phyloP scores from a whole-genome alignment of 306 rosid genomes.

The Vicia sativa region DNA sequence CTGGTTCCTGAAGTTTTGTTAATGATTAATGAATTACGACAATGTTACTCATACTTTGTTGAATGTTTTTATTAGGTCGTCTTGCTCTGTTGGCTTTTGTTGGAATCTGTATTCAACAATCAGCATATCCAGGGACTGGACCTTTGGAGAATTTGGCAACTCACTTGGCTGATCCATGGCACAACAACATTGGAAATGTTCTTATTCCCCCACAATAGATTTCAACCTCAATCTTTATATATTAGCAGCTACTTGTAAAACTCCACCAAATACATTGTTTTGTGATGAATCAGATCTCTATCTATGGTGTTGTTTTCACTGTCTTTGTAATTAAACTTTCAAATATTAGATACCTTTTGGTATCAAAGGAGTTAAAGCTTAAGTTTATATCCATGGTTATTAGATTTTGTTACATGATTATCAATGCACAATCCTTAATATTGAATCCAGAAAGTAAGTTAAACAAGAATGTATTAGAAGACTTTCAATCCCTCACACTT shows the following conservation, averaged over 20 bases:
- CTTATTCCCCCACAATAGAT: constrained; percentile 59
- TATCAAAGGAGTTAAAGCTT: neutral
- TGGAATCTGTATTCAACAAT: constrained; percentile 86
- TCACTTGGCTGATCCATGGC: constrained; percentile 99
- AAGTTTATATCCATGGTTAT: neutral
- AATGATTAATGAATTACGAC: neutral
- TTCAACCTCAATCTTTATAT: constrained; percentile 34
- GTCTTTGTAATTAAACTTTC: constrained; percentile 45
- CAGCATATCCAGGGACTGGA: constrained; percentile 99
- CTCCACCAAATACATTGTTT: constrained; percentile 44
- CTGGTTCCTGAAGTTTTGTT: neutral
- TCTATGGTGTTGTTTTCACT: constrained; percentile 23
- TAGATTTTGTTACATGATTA: neutral
- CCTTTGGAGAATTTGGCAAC: constrained; percentile 98
- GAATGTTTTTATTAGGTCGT: constrained; percentile 56
- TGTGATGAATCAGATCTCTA: constrained; percentile 42
- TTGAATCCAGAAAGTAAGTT: neutral
- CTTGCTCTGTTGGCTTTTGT: constrained; percentile 92
- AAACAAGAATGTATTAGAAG: constrained; percentile 25
- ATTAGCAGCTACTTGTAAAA: constrained; percentile 50
- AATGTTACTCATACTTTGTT: neutral
- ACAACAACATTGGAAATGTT: constrained; percentile 92
- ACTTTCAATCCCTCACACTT: constrained; percentile 40
- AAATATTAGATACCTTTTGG: constrained; percentile 15
- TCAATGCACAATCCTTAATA: neutral